phyloP scores from a whole-genome alignment of 176 grass and related monocot genomes.

The Bolboschoenus planiculmis region DNA sequence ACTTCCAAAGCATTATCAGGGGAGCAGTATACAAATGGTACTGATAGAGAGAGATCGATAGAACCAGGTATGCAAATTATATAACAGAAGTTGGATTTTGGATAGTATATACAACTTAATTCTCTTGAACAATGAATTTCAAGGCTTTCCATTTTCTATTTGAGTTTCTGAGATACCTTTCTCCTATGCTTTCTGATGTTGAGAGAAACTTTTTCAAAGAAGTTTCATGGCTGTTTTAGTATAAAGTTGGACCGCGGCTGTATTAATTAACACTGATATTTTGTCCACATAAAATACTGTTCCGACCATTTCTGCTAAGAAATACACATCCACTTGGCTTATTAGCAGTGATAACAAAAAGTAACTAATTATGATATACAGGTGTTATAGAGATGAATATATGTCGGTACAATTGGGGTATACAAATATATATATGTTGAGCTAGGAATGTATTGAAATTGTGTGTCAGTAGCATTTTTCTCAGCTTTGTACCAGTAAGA shows the following conservation, averaged over 20 bases:
- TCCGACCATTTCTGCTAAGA: background rate
- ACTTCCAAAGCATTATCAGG: background rate
- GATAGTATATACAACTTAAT: background rate
- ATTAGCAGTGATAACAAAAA: background rate
- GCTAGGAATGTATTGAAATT: background rate
- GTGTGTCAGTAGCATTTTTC: background rate
- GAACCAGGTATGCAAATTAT: constrained; percentile 11
- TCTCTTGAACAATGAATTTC: background rate
- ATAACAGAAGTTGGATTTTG: background rate
- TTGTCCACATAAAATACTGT: background rate
- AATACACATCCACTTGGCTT: background rate
- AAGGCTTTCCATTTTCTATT: background rate
- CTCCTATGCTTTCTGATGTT: background rate
- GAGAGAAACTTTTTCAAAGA: background rate
- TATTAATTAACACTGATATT: background rate
- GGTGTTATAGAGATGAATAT: background rate
- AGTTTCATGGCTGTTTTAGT: background rate
- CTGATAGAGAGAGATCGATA: background rate
- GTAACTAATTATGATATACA: background rate
- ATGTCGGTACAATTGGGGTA: background rate
- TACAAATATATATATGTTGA: background rate
- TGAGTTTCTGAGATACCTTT: background rate
- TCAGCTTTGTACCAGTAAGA: background rate
- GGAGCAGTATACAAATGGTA: background rate
- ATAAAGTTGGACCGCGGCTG: background rate